These are phyloP conservation scores for Cordia subcordata DNA, from an alignment of 257 asterid genomes.

Conservation along the genomic window DNA sequence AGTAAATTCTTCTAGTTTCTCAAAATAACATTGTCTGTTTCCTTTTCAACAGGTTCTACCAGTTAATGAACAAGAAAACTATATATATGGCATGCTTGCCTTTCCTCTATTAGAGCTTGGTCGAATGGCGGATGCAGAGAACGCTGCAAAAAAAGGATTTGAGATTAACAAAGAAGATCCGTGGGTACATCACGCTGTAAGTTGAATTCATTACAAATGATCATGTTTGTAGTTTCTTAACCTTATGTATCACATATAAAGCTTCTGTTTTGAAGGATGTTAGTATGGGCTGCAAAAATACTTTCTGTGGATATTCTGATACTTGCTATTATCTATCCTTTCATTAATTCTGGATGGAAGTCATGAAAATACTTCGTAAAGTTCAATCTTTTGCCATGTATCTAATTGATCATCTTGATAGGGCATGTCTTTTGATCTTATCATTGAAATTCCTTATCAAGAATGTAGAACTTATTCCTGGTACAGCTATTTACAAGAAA, in stretches of 20 bases:
- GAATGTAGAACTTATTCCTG: too few relatives aligned
- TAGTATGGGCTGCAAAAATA: too few relatives aligned
- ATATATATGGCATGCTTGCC: constrained; percentile 88
- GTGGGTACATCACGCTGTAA: constrained; percentile 97
- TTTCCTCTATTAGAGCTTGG: constrained; percentile 87
- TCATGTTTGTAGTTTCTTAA: constrained; percentile 7
- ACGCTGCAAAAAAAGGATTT: constrained; percentile 67
- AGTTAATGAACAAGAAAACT: constrained; percentile 49
- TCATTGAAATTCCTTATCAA: too few relatives aligned
- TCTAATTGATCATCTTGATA: too few relatives aligned
- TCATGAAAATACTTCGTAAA: too few relatives aligned
- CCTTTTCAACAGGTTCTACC: constrained; percentile 58
- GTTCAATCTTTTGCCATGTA: too few relatives aligned
- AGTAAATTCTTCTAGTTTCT: background rate
- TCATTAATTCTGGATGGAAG: too few relatives aligned
- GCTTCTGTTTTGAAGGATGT: background rate
- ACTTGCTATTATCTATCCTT: too few relatives aligned
- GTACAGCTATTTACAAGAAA: too few relatives aligned
- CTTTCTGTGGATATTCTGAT: too few relatives aligned
- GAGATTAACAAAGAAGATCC: constrained; percentile 70
- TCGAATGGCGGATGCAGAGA: constrained; percentile 65
- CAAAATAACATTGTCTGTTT: constrained; percentile 5
- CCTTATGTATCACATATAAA: background rate
- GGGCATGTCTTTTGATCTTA: too few relatives aligned
- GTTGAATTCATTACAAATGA: constrained; percentile 19